Evolutionary conservation across 495 filamentous ascomycete genomes (phyloP).

Genomic region (Cenococcum geophilum): DNA sequence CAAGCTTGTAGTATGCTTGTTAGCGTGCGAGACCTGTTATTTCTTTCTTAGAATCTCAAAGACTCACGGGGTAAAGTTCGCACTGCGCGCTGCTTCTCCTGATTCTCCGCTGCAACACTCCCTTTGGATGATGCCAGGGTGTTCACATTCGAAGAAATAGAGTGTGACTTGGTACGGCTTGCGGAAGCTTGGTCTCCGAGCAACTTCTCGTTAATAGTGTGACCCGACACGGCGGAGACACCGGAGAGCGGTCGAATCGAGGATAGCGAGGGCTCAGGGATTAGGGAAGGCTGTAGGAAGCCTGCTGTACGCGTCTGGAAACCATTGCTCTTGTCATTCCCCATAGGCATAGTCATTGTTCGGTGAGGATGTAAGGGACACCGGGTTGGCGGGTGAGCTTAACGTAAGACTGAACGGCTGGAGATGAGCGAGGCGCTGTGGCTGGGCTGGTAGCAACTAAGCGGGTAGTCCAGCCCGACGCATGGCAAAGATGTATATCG

Average conservation of each 20-base stretch:
- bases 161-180: constrained; percentile 16
- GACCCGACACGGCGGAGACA: constrained; percentile 16
- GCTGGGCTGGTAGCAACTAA: background rate
- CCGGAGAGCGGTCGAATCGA: constrained; percentile 20
- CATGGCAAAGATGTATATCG: background rate
- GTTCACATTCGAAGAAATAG: constrained; percentile 30
- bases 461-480: background rate
- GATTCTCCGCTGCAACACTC: constrained; percentile 24
- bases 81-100: constrained; percentile 31
- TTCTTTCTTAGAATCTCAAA: background rate
- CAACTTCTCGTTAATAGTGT: constrained; percentile 22
- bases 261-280: constrained; percentile 10
- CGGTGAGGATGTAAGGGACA: background rate
- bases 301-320: background rate
- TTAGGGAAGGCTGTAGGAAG: constrained; percentile 5
- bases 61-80: constrained; percentile 39
- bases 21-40: background rate
- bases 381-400: background rate
- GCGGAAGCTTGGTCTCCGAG: constrained; percentile 13
- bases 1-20: constrained; percentile 20
- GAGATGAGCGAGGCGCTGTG: background rate
- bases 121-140: constrained; percentile 28
- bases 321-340: background rate
- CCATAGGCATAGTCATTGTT: background rate
- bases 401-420: background rate